phyloP scores from a whole-genome alignment of 345 rosid genomes.

The Hibiscus mutabilis region DNA sequence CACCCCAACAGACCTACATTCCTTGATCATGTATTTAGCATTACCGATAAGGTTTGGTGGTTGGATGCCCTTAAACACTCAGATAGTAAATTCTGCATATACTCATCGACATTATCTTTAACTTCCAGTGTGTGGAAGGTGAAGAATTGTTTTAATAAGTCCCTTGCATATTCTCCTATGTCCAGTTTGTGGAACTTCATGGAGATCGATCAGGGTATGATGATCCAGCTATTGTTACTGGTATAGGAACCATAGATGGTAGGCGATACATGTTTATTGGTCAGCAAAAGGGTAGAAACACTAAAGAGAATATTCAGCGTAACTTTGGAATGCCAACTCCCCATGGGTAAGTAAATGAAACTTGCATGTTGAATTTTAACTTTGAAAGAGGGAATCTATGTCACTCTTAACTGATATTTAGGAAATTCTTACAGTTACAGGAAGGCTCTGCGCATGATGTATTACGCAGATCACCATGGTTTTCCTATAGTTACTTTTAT shows the following conservation, averaged over 20 bases:
- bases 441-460: conserved; percentile 83
- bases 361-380: not conserved
- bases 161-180: conserved; percentile 7
- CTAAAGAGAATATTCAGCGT: conserved; percentile 88
- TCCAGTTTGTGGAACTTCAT: conserved; percentile 95
- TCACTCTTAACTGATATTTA: conserved; percentile 9
- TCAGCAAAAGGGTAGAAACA: conserved; percentile 98
- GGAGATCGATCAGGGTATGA: conserved; percentile 98
- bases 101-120: conserved; percentile 4
- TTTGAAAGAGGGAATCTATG: conserved; percentile 9
- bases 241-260: conserved; percentile 90
- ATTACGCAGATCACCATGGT: conserved; percentile 79
- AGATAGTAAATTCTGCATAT: not conserved
- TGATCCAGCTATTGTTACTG: conserved; percentile 96
- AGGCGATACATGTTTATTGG: conserved; percentile 87
- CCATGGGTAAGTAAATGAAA: conserved; percentile 62
- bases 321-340: conserved; percentile 99
- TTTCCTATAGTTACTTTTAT: conserved; percentile 75
- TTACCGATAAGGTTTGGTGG: conserved; percentile 75
- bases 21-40: conserved; percentile 87
- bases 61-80: conserved; percentile 9
- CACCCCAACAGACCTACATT: conserved; percentile 98
- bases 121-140: not conserved
- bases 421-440: conserved; percentile 49
- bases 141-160: conserved; percentile 7